phyloP scores from a whole-genome alignment of 1,284 basidiomycete species.

The Megacollybia platyphylla region DNA sequence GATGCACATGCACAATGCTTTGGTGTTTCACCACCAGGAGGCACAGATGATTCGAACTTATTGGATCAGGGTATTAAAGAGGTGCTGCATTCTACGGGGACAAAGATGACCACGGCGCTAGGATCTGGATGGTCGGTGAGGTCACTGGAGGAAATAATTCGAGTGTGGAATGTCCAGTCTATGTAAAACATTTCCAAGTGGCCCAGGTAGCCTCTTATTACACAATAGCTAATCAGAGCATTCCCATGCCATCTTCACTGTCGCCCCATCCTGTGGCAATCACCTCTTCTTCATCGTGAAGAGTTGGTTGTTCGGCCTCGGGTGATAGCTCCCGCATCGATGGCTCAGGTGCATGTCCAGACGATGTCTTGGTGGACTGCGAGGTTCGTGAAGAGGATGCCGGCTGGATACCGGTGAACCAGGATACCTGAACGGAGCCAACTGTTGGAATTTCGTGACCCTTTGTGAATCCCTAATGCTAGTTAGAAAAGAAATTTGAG shows the following conservation, averaged over 20 bases:
- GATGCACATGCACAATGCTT: slow-evolving; percentile 46
- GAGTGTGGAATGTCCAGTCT: slow-evolving; percentile 28
- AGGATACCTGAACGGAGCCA: slow-evolving; percentile 51
- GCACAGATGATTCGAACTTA: slow-evolving; percentile 28
- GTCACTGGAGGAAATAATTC: slow-evolving; percentile 50
- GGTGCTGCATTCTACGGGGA: slow-evolving; percentile 53
- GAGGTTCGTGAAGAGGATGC: slow-evolving; percentile 8
- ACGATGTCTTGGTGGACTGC: slow-evolving; percentile 6
- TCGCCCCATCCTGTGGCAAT: slow-evolving; percentile 49
- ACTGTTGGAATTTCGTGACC: slow-evolving; percentile 49
- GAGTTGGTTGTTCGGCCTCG: slow-evolving; percentile 11
- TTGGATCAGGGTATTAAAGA: slow-evolving; percentile 55
- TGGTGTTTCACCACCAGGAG: slow-evolving; percentile 32
- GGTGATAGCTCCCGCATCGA: slow-evolving; percentile 7
- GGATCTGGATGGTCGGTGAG: slow-evolving; percentile 57
- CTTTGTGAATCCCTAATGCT: slow-evolving; percentile 50
- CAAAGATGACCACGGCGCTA: slow-evolving; percentile 50
- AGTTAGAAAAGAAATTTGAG: not conserved
- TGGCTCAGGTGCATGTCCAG: not conserved
- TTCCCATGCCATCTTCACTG: slow-evolving; percentile 55
- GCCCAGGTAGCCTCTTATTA: too few species aligned
- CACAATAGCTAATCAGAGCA: slow-evolving; percentile 22
- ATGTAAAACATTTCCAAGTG: not conserved
- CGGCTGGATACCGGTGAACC: slow-evolving; percentile 35
- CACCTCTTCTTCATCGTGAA: slow-evolving; percentile 40